phyloP scores from a whole-genome alignment of 768 basidiomycete species.

The Coprinellus micaceus region DNA sequence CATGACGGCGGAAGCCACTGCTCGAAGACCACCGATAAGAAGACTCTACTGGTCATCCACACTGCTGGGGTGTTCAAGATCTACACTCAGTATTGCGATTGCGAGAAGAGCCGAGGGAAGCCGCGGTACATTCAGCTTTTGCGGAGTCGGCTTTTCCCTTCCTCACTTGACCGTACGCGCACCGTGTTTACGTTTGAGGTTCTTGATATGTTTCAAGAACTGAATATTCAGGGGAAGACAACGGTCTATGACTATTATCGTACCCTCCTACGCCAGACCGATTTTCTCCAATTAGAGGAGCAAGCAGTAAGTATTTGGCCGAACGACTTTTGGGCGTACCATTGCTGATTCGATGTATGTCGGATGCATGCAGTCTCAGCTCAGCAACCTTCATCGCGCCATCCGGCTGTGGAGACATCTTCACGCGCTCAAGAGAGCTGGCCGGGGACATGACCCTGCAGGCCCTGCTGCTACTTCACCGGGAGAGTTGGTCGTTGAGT shows the following conservation, averaged over 20 bases:
- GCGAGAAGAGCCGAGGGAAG: neutral
- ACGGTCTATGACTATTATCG: neutral
- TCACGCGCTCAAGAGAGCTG: conserved; percentile 22
- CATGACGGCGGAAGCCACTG: neutral
- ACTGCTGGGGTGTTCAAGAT: conserved; percentile 12
- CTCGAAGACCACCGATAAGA: neutral
- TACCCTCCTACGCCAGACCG: neutral
- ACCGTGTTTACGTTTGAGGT: conserved; percentile 2
- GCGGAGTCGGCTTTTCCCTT: neutral
- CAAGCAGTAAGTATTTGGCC: neutral
- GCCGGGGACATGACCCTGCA: conserved; percentile 21
- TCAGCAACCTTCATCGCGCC: conserved; percentile 9
- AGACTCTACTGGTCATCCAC: neutral
- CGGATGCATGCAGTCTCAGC: conserved; percentile 8
- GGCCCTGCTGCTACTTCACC: conserved; percentile 15
- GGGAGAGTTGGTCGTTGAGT: conserved; percentile 26
- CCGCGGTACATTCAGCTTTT: neutral
- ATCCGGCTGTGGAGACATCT: conserved; percentile 21
- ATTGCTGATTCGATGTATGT: neutral
- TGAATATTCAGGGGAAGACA: conserved; percentile 1
- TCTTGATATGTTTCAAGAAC: neutral
- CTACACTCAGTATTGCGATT: conserved; percentile 14
- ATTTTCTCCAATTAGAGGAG: neutral
- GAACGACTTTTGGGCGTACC: neutral
- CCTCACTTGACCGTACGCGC: neutral